These are phyloP conservation scores for Pseudevernia furfuracea DNA, from an alignment of 495 filamentous ascomycete species.

Conservation along the genomic window DNA sequence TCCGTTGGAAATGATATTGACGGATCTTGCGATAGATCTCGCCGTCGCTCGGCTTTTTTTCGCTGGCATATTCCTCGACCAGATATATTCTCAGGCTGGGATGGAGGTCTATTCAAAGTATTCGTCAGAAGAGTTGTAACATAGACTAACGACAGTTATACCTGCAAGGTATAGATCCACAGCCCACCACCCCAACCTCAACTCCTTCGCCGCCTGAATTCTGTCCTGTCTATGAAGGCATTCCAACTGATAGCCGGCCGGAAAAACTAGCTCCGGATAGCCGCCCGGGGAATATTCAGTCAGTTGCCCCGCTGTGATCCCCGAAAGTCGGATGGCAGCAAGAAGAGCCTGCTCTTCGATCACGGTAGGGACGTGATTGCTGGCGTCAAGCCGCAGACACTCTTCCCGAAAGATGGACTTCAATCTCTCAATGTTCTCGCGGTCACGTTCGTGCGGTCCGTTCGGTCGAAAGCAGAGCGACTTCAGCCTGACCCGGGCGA, in stretches of 20 bases:
- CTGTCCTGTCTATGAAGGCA: neutral
- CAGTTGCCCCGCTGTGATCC: neutral
- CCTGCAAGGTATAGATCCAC: neutral
- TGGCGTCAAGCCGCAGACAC: neutral
- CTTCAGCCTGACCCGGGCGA: neutral
- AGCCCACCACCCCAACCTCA: neutral
- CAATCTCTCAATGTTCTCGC: neutral
- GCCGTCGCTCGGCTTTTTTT: constrained; percentile 31
- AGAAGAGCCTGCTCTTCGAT: neutral
- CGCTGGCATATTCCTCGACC: constrained; percentile 34
- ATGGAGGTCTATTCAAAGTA: neutral
- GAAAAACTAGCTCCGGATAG: neutral
- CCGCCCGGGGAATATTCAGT: neutral
- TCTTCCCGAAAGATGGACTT: neutral
- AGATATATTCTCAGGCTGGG: constrained; percentile 14
- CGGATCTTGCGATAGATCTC: constrained; percentile 38
- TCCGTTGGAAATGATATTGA: neutral
- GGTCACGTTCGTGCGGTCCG: neutral
- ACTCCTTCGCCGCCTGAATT: neutral
- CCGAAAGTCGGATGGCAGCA: neutral
- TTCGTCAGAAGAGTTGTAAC: neutral
- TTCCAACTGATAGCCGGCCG: neutral
- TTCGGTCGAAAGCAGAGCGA: neutral
- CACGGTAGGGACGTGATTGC: neutral
- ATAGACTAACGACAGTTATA: neutral